Base-by-base conservation (phyloP, 768 basidiomycete genomes). In the Kwoniella pini region DNA sequence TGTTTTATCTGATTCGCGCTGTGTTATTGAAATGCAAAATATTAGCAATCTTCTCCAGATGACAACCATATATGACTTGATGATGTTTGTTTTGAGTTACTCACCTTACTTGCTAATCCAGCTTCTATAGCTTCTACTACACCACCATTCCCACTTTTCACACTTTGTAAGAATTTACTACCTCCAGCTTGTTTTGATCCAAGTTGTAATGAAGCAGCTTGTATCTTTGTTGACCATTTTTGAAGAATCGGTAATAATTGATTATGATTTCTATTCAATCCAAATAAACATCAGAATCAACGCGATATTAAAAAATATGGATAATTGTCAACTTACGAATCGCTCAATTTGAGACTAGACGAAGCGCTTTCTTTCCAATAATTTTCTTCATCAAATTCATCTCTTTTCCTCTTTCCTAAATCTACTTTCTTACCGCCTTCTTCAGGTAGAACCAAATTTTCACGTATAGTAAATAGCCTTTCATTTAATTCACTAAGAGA, bases 181-280 rank as follows among this genome's bases (percentile, higher is more conserved):
- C 84, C n/a, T 85, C 84, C 65, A 6, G 67, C 67, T 27, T 69
- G 55, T 85, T 88, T 12, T 84, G 85, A 42, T 83, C 86, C 69
- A 12, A 77, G 53, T 6, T 87, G 86, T 11, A 91, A 87, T 1
- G 92, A 85, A 4, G 96, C 93, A 0, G 94, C 90, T 71, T 93
- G 90, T 38, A 98, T 89, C 81, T 98, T 99, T 24, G 87, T 83
- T 10, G 92, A 96, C 96, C 96, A 99, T 79, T 98, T 98, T 38
- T 84, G 81, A 24, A 99, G 83, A 1, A 90, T 93, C 61, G 86
- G 85, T 42, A 91, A 75, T 12, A 88, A 82, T 62, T 88, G 82
- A 2, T 87, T 84, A 74, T 93, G 91, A 49, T 88, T 83, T 52
- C 83, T 82, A 60, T 57, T 26, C 22, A 17, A 31, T 26, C 9